Evolutionary conservation across 31 red algal genomes (phyloP).

Genomic region (Bonnemaisonia californica): DNA sequence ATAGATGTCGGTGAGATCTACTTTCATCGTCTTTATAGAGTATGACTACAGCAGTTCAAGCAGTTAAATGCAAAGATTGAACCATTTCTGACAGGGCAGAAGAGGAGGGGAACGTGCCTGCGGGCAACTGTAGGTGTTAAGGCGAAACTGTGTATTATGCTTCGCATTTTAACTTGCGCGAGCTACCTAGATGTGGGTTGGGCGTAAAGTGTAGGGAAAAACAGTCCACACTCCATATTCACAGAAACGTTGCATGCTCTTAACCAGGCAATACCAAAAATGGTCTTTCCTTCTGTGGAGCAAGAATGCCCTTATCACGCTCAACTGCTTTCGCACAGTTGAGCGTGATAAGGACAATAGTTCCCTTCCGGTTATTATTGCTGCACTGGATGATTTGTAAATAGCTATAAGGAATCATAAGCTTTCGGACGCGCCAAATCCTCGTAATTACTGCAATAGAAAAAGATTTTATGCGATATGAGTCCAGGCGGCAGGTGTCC

Average conservation of each 20-base stretch:
- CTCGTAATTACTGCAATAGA: background rate
- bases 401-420: background rate
- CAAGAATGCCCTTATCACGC: background rate
- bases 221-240: background rate
- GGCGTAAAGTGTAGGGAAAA: background rate
- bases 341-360: too few species aligned
- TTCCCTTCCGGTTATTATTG: background rate
- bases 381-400: conserved; percentile 1
- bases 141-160: too few species aligned
- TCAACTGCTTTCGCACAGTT: background rate
- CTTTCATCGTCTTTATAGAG: too few species aligned
- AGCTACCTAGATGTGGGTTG: background rate
- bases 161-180: too few species aligned
- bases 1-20: too few species aligned
- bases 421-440: background rate
- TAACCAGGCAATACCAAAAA: background rate
- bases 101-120: too few species aligned
- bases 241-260: background rate
- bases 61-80: too few species aligned
- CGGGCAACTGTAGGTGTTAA: too few species aligned
- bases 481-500: background rate
- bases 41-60: too few species aligned
- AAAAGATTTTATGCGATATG: conserved; percentile 21
- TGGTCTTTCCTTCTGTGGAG: background rate
- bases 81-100: too few species aligned